Evolutionary conservation across 1,284 basidiomycete genomes (phyloP), one percentile per base, ranked within the genome.

Genomic region (Pterulicium gracile): DNA sequence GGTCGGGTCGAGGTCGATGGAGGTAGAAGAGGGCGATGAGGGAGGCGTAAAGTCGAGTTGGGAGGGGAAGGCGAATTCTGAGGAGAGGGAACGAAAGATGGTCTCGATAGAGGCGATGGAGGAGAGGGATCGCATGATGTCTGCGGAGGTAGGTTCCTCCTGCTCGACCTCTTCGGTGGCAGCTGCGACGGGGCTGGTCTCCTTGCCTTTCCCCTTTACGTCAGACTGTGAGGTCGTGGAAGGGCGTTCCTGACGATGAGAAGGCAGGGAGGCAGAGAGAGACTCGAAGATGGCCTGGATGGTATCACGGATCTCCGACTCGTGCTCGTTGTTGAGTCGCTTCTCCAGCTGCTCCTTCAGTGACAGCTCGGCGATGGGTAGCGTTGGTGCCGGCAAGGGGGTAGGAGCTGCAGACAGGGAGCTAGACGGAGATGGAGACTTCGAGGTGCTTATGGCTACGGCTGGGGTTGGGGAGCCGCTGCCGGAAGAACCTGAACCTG

Each of bases 41-140:
- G 52, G 47, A 12, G 56, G 53, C 39, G 58, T 51, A 47, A 73
- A 70, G 48, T 73, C 69, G 24, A 73, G 62, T 14, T 62, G 57
- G 18, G 54, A 40, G 3, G 71, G 72, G 52, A 73, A 70, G 34
- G 51, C 55, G 47, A 73, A 73, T 1, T 67, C 64, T 40, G 55
- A 48, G 17, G 63, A 50, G 35, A 72, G 61, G 7, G 60, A 45
- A n/a, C 49, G 49, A 54, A 72, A 69, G 7, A 58, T 56, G 10
- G 60, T 51, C 48, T 66, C 61, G 47, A 73, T 66, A 42, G 48
- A 61, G n/a, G 48, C 47, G 18, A 74, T 59, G 18, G 59, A 54
- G 15, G 63, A 54, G 24, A 69, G 46, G 5, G 68, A 60, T 14
- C 58, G 47, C 2, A 54, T 40, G 41, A 66, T 56, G 48, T 64